Conservation (phyloP, 495 filamentous ascomycete species). For the Penicillium bovifimosum region DNA sequence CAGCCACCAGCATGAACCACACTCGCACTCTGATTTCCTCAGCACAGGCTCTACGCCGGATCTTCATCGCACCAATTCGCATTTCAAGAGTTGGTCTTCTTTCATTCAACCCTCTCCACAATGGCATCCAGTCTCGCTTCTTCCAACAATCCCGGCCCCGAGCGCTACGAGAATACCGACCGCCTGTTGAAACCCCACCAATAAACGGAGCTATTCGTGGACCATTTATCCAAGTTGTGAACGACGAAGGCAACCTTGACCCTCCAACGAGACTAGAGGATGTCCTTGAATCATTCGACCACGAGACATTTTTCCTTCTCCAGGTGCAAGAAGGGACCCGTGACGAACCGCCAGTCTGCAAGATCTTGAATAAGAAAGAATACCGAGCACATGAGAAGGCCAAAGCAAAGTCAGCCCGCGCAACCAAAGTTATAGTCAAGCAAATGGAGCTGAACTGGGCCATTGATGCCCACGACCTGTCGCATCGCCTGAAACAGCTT, state of each 20-base stretch:
- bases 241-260: constrained; percentile 44
- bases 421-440: constrained; percentile 44
- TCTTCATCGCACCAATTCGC: constrained; percentile 27
- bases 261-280: constrained; percentile 33
- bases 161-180: background rate
- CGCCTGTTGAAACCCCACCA: constrained; percentile 5
- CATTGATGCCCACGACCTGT: constrained; percentile 62
- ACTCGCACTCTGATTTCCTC: constrained; percentile 34
- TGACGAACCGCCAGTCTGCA: constrained; percentile 54
- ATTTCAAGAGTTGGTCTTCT: constrained; percentile 13
- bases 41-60: constrained; percentile 34
- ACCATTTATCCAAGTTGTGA: constrained; percentile 49
- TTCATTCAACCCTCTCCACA: constrained; percentile 5
- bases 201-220: constrained; percentile 54
- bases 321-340: constrained; percentile 43
- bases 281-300: constrained; percentile 47
- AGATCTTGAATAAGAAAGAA: constrained; percentile 51
- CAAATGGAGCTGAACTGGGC: constrained; percentile 83
- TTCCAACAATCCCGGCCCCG: constrained; percentile 13
- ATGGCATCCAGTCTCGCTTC: constrained; percentile 7
- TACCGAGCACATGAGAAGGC: constrained; percentile 36
- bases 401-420: constrained; percentile 36
- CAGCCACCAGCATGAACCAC: constrained; percentile 30
- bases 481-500: constrained; percentile 55
- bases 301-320: constrained; percentile 48